phyloP scores from a whole-genome alignment of 495 filamentous ascomycete genomes.

The Talaromyces liani region DNA sequence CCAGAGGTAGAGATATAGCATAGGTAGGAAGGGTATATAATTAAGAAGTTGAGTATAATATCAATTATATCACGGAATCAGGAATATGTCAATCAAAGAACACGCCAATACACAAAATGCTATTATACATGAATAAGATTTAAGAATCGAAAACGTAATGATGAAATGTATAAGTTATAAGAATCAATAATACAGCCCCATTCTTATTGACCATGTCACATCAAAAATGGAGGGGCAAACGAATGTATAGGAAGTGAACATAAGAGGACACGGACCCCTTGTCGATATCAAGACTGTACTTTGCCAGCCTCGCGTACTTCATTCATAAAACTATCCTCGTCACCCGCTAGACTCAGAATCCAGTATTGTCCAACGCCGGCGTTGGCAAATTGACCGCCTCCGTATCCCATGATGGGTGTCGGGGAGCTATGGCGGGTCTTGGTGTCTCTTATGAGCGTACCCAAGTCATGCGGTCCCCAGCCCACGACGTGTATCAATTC shows the following conservation, averaged over 20 bases:
- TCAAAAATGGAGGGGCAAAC: background rate
- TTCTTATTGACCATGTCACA: background rate
- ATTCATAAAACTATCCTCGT: conserved; percentile 63
- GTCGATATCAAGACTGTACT: conserved; percentile 27
- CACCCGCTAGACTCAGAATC: conserved; percentile 37
- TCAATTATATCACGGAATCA: background rate
- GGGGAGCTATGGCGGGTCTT: conserved; percentile 37
- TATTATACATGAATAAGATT: background rate
- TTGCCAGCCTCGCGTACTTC: conserved; percentile 65
- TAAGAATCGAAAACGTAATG: background rate
- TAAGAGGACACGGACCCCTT: background rate
- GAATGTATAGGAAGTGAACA: background rate
- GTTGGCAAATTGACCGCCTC: conserved; percentile 31
- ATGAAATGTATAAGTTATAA: background rate
- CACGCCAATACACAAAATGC: background rate
- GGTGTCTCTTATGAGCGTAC: conserved; percentile 18
- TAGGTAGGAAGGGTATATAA: no score
- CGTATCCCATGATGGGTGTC: conserved; percentile 23
- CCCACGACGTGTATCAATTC: conserved; percentile 39
- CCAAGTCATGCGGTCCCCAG: conserved; percentile 39
- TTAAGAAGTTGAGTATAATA: background rate
- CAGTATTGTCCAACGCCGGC: conserved; percentile 34
- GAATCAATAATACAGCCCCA: background rate
- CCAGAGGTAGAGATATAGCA: no score
- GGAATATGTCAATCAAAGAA: background rate